A percentile compares a stretch with the other conserved stretches of the same genome.
Evolutionary conservation across 78 protist genomes (phyloP).

Genomic region (Neovahlkampfia damariscottae): DNA sequence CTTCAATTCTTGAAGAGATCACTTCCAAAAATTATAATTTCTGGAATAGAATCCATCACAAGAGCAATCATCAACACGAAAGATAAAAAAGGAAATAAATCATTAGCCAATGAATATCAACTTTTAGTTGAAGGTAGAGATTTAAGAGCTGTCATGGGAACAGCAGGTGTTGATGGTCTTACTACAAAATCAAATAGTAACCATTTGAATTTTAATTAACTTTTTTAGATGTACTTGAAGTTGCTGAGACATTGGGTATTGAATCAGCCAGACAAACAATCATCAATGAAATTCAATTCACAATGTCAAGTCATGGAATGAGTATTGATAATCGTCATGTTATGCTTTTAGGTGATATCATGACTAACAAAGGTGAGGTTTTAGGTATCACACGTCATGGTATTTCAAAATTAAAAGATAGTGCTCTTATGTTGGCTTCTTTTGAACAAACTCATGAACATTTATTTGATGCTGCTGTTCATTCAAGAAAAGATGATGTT

Average conservation of each 20-base stretch:
- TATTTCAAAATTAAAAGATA: constrained; percentile 83
- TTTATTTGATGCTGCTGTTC: constrained; percentile 91
- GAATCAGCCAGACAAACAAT: constrained; percentile 91
- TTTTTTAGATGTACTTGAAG: constrained; percentile 69
- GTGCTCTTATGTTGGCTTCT: constrained; percentile 92
- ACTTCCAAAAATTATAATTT: constrained; percentile 36
- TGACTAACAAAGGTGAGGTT: constrained; percentile 88
- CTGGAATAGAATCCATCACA: constrained; percentile 50
- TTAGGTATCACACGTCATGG: constrained; percentile 98
- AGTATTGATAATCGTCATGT: constrained; percentile 82
- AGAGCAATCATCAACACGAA: constrained; percentile 78
- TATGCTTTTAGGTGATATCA: constrained; percentile 89
- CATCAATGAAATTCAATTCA: constrained; percentile 71
- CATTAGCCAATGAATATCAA: constrained; percentile 17
- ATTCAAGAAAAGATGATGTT: constrained; percentile 18
- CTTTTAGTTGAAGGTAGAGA: constrained; percentile 63
- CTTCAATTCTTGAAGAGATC: constrained; percentile 35
- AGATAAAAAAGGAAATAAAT: constrained; percentile 11
- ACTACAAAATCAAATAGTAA: constrained; percentile 70
- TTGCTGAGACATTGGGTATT: constrained; percentile 82
- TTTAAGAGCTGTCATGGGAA: constrained; percentile 51
- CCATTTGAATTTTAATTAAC: too few relatives aligned
- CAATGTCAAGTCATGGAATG: constrained; percentile 86
- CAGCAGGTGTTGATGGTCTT: constrained; percentile 39
- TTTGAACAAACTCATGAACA: constrained; percentile 93